Evolutionary conservation across 345 rosid species (phyloP), one percentile per base, ranked within the genome.

Genomic region (Bretschneidera sinensis): DNA sequence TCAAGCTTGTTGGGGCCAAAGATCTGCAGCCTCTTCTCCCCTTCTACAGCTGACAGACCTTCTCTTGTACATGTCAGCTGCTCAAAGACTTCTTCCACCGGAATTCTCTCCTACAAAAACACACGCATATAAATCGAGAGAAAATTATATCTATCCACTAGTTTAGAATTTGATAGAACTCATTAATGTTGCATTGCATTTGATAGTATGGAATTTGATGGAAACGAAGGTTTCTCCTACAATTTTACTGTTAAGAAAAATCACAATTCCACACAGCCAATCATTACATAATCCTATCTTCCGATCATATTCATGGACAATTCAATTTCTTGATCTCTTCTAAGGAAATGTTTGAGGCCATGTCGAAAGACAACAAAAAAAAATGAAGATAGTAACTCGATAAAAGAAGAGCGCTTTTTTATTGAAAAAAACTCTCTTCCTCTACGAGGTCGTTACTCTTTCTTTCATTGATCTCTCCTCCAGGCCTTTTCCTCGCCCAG

Each of bases 1-100:
- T 89, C 94, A 0, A 92, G 87, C 69, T 89, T 92, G 73, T 89
- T 92, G 43, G 69, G 82, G 13, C 98, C 98, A 61, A 92, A 89
- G 43, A 81, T 84, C 18, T 68, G 71, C 0, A 92, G 81, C 71
- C 98, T 89, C 61, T 82, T 84, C 70, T 77, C 76, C 8, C 96
- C 97, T 69, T 92, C 96, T 23, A 66, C 90, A 18, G 75, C 25
- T n/a, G 87, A 81, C 69, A 92, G 68, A 28, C 98, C 97, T 22
- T 85, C 81, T 35, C 65, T 63, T 21, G 89, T 74, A 71, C 98
- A 87, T 79, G 84, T 89, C 52, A 92, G 70, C 70, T 84, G 83
- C 65, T 80, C 68, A 57, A 92, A 92, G 21, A 92, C 96, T 76
- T 92, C 94, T 0, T 81, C 89, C 20, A 92, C 57, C 0, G 97